Base-by-base conservation (phyloP, 2,329 filamentous ascomycete species). In the Aspergillus udagawae region DNA sequence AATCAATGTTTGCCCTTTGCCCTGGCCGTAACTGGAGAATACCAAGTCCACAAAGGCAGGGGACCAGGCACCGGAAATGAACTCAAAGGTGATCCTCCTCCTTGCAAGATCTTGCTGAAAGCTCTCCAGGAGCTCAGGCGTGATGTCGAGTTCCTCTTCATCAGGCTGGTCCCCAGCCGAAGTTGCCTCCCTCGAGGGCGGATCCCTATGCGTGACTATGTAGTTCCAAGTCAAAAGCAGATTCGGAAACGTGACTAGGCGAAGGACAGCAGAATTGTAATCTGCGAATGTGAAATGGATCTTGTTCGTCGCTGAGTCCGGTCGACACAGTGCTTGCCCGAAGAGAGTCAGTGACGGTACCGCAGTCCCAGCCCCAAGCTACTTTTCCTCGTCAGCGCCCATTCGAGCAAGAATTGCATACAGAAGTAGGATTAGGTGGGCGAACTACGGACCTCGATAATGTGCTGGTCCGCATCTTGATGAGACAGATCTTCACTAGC, bases 321-420 rank as follows among this genome's bases (percentile, higher is more conserved):
- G 56, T 29, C 62, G 72, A n/a, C 62, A 65, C 1, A 86, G 64
- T 14, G 80, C 73, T 56, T 81, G 78, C 50, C 79, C 77, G 59
- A 86, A 83, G 0, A 87, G 68, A 1, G 83, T 70, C 14, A 85
- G 71, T 12, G 77, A 80, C 5, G 85, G 85, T 10, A 87, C 70
- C 4, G 83, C 85, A 57, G 82, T 84, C n/a, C 85, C 85, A 50
- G 83, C 83, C n/a, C 85, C 85, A 44, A 87, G 76, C 76, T 84
- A 55, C 7, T 45, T 3, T 41, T 50, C 1, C 4, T 28, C n/a
- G 51, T 25, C 49, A 25, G 48, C 28, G 4, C 7, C 29, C 17
- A 6, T 9, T 12, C 45, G 49, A 48, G 53, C 20, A 12, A 17
- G 17, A 6, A 38, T 7, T 38, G 32, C 32, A 38, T 17, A 9